phyloP scores from a whole-genome alignment of 805 yeast species.

The Debaryomyces hansenii region DNA sequence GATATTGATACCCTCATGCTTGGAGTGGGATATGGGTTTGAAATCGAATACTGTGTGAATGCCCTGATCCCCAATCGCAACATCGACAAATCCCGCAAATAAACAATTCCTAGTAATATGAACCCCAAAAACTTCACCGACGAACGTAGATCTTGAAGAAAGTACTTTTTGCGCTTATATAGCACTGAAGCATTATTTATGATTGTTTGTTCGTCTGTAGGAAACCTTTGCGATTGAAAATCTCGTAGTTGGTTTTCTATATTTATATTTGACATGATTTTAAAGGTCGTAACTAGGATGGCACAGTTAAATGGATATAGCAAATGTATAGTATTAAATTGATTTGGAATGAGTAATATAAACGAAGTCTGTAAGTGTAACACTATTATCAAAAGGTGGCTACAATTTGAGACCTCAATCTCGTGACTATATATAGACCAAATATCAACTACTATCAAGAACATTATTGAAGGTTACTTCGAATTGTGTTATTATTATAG shows the following conservation, averaged over 20 bases:
- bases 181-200: slow-evolving; percentile 40
- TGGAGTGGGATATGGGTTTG: slow-evolving; percentile 27
- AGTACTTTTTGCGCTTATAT: slow-evolving; percentile 43
- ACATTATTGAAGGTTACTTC: too few relatives aligned
- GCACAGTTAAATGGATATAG: too few relatives aligned
- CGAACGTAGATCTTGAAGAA: slow-evolving; percentile 34
- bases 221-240: slow-evolving; percentile 29
- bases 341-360: too few relatives aligned
- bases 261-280: slow-evolving; percentile 1
- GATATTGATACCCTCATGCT: slow-evolving; percentile 9
- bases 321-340: too few relatives aligned
- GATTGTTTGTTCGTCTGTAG: slow-evolving; percentile 39
- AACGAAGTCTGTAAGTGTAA: too few relatives aligned
- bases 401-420: too few relatives aligned
- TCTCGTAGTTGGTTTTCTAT: slow-evolving; percentile 22
- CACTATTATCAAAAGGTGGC: too few relatives aligned
- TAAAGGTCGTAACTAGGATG: too few relatives aligned
- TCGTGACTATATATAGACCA: too few relatives aligned
- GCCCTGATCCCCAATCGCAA: slow-evolving; percentile 26
- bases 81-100: slow-evolving; percentile 42
- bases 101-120: slow-evolving; percentile 35
- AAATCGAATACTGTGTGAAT: slow-evolving; percentile 25
- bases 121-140: slow-evolving; percentile 36
- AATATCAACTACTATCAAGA: too few relatives aligned
- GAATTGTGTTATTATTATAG: too few relatives aligned